Evolutionary conservation across 257 asterid genomes (phyloP).

Genomic region (Paulownia fortunei): DNA sequence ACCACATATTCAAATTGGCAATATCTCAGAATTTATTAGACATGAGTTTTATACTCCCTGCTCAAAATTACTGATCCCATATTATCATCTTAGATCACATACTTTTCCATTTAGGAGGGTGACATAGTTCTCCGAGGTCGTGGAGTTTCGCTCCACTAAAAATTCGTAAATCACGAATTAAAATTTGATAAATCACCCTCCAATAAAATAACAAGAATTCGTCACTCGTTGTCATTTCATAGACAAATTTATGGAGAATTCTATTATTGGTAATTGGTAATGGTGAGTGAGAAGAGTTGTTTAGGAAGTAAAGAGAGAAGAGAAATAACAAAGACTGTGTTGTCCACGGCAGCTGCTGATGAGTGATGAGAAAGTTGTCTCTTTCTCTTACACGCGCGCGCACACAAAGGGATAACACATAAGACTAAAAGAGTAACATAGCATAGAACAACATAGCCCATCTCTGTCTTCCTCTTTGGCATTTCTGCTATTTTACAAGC

Average conservation of each 20-base stretch:
- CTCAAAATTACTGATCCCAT: too few relatives aligned
- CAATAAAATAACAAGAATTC: too few relatives aligned
- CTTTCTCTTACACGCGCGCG: neutral
- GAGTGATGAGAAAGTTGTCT: neutral
- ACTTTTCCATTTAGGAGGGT: too few relatives aligned
- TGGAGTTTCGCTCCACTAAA: too few relatives aligned
- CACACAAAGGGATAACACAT: too few relatives aligned
- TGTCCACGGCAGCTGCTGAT: too few relatives aligned
- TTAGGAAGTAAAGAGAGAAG: neutral
- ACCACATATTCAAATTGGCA: slow-evolving; percentile 27
- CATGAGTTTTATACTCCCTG: neutral
- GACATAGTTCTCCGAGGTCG: too few relatives aligned
- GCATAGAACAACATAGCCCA: neutral
- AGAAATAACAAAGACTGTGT: neutral
- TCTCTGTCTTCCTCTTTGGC: neutral
- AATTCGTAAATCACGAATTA: too few relatives aligned
- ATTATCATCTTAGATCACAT: too few relatives aligned
- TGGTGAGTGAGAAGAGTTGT: neutral
- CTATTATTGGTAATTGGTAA: neutral
- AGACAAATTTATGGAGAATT: neutral
- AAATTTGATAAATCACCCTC: too few relatives aligned
- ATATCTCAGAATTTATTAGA: slow-evolving; percentile 17
- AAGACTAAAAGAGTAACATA: neutral
- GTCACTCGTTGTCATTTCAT: neutral
- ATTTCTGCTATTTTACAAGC: too few relatives aligned